These are phyloP conservation scores for Teunomyces panamensis DNA, from an alignment of 805 yeast genomes.

Conservation along the genomic window DNA sequence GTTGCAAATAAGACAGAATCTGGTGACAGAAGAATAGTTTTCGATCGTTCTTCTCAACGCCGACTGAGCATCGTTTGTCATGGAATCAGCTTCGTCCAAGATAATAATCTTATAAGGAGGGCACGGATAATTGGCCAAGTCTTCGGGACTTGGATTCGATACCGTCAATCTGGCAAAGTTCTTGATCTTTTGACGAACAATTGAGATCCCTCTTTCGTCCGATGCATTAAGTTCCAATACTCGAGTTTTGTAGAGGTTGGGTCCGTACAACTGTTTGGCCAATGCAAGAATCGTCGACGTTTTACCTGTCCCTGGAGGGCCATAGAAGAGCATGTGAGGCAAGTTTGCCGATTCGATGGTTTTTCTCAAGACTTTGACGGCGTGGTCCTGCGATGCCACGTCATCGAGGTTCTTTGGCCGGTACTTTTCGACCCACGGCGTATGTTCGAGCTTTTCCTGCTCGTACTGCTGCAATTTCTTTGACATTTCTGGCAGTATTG, in stretches of 20 bases:
- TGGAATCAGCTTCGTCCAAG: slow-evolving; percentile 93
- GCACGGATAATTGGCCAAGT: slow-evolving; percentile 76
- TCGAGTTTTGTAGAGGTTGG: slow-evolving; percentile 60
- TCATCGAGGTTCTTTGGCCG: slow-evolving; percentile 88
- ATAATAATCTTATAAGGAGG: slow-evolving; percentile 95
- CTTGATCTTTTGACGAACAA: slow-evolving; percentile 81
- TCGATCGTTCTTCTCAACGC: slow-evolving; percentile 95
- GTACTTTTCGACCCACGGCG: slow-evolving; percentile 89
- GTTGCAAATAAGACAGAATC: slow-evolving; percentile 94
- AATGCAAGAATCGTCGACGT: slow-evolving; percentile 85
- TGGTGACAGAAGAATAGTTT: slow-evolving; percentile 77
- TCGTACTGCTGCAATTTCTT: slow-evolving; percentile 24
- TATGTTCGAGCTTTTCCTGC: slow-evolving; percentile 45
- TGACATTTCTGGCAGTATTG: slow-evolving; percentile 1
- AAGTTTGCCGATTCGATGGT: slow-evolving; percentile 77
- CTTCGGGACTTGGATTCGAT: slow-evolving; percentile 73
- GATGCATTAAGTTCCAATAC: slow-evolving; percentile 86
- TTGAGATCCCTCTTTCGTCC: slow-evolving; percentile 86
- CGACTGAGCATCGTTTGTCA: slow-evolving; percentile 95
- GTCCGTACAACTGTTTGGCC: slow-evolving; percentile 76
- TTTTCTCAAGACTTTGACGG: slow-evolving; percentile 76
- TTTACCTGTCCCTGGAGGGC: slow-evolving; percentile 94
- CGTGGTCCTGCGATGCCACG: slow-evolving; percentile 87
- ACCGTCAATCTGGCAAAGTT: slow-evolving; percentile 83
- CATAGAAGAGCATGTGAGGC: slow-evolving; percentile 90